A percentile compares a stretch with the other conserved stretches of the same genome.
Conservation (phyloP, 495 filamentous ascomycete species). For the Paragyromitra xinjiangensis region DNA sequence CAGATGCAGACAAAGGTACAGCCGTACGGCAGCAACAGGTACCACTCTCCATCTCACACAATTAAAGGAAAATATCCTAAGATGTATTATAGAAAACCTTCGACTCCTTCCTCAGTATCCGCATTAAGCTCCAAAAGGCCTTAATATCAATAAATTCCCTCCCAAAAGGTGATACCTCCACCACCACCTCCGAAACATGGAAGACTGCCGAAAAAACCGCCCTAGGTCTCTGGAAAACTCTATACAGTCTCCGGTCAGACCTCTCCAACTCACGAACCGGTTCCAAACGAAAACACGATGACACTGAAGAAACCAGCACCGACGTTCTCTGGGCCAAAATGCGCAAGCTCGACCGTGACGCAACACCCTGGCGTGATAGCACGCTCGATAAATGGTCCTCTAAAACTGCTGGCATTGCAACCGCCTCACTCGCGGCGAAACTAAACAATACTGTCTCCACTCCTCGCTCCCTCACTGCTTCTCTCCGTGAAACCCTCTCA, state of each 20-base stretch:
- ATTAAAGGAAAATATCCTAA: slow-evolving; percentile 6
- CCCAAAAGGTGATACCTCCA: slow-evolving; percentile 48
- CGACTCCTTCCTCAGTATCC: slow-evolving; percentile 82
- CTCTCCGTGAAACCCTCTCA: slow-evolving; percentile 77
- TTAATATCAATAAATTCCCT: slow-evolving; percentile 83
- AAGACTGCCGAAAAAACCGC: slow-evolving; percentile 88
- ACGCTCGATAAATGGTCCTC: slow-evolving; percentile 75
- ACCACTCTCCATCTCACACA: not conserved
- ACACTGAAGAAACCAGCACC: slow-evolving; percentile 65
- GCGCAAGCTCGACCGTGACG: slow-evolving; percentile 68
- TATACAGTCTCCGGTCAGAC: slow-evolving; percentile 75
- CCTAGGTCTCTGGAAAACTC: slow-evolving; percentile 81
- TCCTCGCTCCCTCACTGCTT: slow-evolving; percentile 72
- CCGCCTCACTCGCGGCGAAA: slow-evolving; percentile 63
- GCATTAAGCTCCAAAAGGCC: slow-evolving; percentile 91
- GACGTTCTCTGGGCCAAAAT: slow-evolving; percentile 78
- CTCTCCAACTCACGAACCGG: slow-evolving; percentile 62
- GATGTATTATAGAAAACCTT: slow-evolving; percentile 67
- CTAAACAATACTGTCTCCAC: slow-evolving; percentile 61
- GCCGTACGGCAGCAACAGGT: slow-evolving; percentile 82
- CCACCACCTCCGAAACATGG: slow-evolving; percentile 61
- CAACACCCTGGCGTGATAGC: slow-evolving; percentile 64
- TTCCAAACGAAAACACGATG: slow-evolving; percentile 63
- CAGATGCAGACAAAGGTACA: slow-evolving; percentile 82
- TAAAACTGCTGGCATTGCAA: slow-evolving; percentile 64